Percentiles rank a stretch among this genome's conserved stretches.
These are phyloP conservation scores for Panicum virgatum DNA, from an alignment of 202 grass and related monocot genomes.

Conservation along the genomic window DNA sequence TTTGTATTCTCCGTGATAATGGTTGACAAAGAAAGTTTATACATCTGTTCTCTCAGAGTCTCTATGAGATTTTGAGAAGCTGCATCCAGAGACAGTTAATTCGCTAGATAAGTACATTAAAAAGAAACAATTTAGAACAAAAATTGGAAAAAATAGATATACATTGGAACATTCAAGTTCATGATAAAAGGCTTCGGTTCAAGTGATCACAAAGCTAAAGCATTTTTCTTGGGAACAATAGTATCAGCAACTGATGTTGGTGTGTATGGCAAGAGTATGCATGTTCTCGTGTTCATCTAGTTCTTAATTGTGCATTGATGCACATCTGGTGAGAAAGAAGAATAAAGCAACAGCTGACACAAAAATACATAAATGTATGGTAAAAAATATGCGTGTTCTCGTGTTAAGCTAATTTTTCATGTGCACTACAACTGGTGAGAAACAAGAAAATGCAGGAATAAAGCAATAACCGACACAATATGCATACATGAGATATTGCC, in stretches of 20 bases:
- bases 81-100: slow-evolving; percentile 51
- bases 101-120: background rate
- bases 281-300: slow-evolving; percentile 9
- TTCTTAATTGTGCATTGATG: slow-evolving; percentile 15
- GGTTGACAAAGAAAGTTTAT: slow-evolving; percentile 86
- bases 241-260: slow-evolving; percentile 12
- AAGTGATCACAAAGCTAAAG: background rate
- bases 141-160: background rate
- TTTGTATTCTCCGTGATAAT: slow-evolving; percentile 81
- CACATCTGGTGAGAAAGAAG: background rate
- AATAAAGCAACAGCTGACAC: background rate
- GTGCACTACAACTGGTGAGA: background rate
- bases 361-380: background rate
- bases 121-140: background rate
- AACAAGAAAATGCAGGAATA: background rate
- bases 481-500: slow-evolving; percentile 59
- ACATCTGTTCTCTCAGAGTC: slow-evolving; percentile 83
- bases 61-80: slow-evolving; percentile 70
- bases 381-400: background rate
- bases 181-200: slow-evolving; percentile 2
- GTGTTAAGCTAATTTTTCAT: slow-evolving; percentile 11
- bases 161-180: background rate
- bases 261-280: background rate
- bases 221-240: background rate
- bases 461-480: background rate